Base-by-base conservation (phyloP, 2,329 filamentous ascomycete genomes). In the Ophiostoma perfectum region DNA sequence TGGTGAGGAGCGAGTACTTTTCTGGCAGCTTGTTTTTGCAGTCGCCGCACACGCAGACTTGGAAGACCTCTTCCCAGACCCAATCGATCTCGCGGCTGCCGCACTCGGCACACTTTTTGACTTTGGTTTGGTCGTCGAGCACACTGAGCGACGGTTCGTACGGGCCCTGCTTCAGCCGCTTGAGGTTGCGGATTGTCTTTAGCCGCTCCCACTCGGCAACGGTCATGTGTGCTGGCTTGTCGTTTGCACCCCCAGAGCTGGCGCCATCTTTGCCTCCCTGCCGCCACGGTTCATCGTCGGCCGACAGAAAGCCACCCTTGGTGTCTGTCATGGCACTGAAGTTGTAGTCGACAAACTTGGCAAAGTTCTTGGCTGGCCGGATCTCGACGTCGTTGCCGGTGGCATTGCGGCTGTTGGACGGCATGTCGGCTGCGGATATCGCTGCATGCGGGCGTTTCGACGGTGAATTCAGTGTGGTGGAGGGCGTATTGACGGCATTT, bases 271-370 rank as follows among this genome's bases (percentile, higher is more conserved):
- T 76, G 74, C 94, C 82, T 8, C 89, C 91, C 73, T 89, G 89
- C 76, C 97, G 97, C 76, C 90, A 87, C 0, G 95, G 95, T 78
- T 99, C 95, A 75, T 99, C 95, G 71, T 94, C 91, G 0, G 86
- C 85, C n/a, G 90, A 91, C 72, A 99, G 79, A 78, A 99, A 99
- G 0, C 95, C 95, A 71, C 95, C 95, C 76, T 97, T 97, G 0
- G 94, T 98, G 77, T 99, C 95, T 6, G 90, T 96, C 93, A 99
- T 98, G 79, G 94, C 90, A 76, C 91, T 94, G 79, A 99, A 95
- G 78, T 99, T 95, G 80, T 97, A 98, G 76, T 99, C 95, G 75
- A 99, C 93, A 76, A 90, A 98, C 77, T 95, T 94, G 70, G 91
- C 88, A 73, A 98, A 97, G 75, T 96, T 97, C 75, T 88, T 86